These are phyloP conservation scores for Inosperma sp. DNA, from an alignment of 768 basidiomycete species.

Conservation along the genomic window DNA sequence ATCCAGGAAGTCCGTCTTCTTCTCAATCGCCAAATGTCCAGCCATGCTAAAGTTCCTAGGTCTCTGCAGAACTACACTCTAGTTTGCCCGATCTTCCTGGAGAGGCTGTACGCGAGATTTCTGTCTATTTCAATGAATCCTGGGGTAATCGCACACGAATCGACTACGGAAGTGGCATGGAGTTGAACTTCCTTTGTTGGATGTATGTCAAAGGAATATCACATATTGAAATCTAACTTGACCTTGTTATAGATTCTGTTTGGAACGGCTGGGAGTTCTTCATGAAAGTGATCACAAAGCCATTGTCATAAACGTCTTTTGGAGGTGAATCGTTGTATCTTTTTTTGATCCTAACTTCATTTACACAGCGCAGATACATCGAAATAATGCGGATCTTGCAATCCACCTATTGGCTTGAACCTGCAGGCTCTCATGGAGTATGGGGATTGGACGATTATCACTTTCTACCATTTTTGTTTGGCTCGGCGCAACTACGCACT, in stretches of 20 bases:
- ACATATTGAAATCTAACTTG: neutral
- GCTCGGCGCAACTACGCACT: slow-evolving; percentile 73
- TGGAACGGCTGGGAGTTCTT: slow-evolving; percentile 67
- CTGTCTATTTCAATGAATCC: slow-evolving; percentile 74
- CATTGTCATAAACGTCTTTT: slow-evolving; percentile 82
- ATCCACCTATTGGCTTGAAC: slow-evolving; percentile 95
- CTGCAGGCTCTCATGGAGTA: slow-evolving; percentile 97
- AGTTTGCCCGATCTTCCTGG: slow-evolving; percentile 51
- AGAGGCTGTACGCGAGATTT: slow-evolving; percentile 63
- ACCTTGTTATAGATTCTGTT: slow-evolving; percentile 59
- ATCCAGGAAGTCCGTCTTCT: slow-evolving; percentile 51
- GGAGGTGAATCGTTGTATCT: slow-evolving; percentile 52
- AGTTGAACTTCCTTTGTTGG: slow-evolving; percentile 96
- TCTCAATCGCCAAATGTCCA: neutral
- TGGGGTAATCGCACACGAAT: slow-evolving; percentile 93
- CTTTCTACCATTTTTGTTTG: slow-evolving; percentile 88
- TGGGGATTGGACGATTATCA: slow-evolving; percentile 98
- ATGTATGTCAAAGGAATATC: slow-evolving; percentile 50
- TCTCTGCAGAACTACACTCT: slow-evolving; percentile 53
- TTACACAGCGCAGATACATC: slow-evolving; percentile 63
- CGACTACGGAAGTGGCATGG: slow-evolving; percentile 99
- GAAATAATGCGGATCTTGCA: slow-evolving; percentile 81
- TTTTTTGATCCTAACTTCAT: neutral
- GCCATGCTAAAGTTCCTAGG: slow-evolving; percentile 31
- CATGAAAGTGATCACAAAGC: slow-evolving; percentile 61